Evolutionary conservation across 257 asterid genomes (phyloP), one percentile per base, ranked within the genome.

Genomic region (Ophiorrhiza pumila): DNA sequence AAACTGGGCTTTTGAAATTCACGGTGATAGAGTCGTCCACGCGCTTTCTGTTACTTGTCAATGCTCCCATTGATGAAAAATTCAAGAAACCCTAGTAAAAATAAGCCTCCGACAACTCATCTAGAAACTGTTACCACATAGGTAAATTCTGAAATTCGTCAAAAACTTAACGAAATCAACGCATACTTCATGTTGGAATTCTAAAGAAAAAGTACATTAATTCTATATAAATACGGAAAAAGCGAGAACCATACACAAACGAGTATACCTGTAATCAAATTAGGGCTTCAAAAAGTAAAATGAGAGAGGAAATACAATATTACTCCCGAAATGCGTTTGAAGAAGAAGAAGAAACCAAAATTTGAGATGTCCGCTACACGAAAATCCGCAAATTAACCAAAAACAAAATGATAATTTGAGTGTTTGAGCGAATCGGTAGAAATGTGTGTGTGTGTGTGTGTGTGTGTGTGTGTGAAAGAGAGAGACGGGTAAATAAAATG

Each of bases 31-130:
- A 72, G 63, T 83, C 89, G 55, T 81, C 82, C 4, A 79, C 82
- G 3, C 95, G 88, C 86, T 90, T 90, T 32, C 91, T 80, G n/a
- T 75, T 80, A 71, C 62, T 71, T 76, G 92, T 85, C 71, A 83
- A 76, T 39, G 86, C 90, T 41, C 94, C 96, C 97, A 89, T 91
- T 46, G 37, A 32, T 23, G 34, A 37, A 60, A 75, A 69, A 9
- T n/a, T 49, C 68, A 39, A n/a, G 53, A 69, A 78, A 66, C 74
- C 59, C 71, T 61, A 73, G 37, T 41, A 37, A 35, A 45, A 69
- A 10, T 18, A 53, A 18, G 35, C 62, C 72, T 27, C 66, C 5
- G 25, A 53, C 59, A 32, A 42, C 27, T 71, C 75, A 76, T 76
- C 72, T 52, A 23, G 5, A 39, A 35, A 22, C n/a, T 17, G 41